Evolutionary conservation across 2,329 filamentous ascomycete species (phyloP).

Genomic region (Mycosphaerella sp.): DNA sequence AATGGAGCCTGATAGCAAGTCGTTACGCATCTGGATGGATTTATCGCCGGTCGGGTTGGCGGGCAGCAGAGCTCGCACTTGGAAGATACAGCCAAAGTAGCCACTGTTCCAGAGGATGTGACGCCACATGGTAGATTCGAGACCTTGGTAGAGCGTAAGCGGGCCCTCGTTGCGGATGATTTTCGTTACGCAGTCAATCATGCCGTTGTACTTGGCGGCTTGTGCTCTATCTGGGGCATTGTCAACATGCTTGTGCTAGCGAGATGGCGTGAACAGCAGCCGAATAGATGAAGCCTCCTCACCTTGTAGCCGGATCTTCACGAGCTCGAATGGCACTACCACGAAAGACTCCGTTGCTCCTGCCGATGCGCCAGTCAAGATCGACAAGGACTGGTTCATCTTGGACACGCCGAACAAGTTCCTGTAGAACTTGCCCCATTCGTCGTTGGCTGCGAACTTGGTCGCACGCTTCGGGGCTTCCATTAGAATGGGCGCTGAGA

Average conservation of each 20-base stretch:
- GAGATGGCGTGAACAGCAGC: neutral
- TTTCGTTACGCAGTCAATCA: conserved; percentile 73
- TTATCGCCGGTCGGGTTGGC: conserved; percentile 64
- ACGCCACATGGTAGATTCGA: conserved; percentile 95
- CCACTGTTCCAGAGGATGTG: conserved; percentile 92
- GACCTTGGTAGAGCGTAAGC: conserved; percentile 88
- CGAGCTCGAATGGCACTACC: conserved; percentile 94
- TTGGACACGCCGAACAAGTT: conserved; percentile 74
- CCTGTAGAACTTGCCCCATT: conserved; percentile 94
- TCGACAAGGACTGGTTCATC: conserved; percentile 86
- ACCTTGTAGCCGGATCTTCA: conserved; percentile 91
- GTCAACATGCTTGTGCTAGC: conserved; percentile 7
- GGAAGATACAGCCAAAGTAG: conserved; percentile 98
- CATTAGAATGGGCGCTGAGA: conserved; percentile 94
- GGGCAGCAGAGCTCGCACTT: conserved; percentile 80
- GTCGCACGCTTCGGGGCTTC: conserved; percentile 91
- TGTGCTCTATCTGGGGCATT: conserved; percentile 68
- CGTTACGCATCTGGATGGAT: conserved; percentile 73
- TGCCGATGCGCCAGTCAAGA: conserved; percentile 88
- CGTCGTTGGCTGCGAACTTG: conserved; percentile 98
- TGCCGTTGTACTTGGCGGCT: conserved; percentile 77
- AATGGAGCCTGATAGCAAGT: conserved; percentile 76
- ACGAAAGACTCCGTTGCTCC: conserved; percentile 95
- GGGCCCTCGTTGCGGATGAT: conserved; percentile 77
- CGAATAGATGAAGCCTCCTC: neutral